These are phyloP conservation scores for Suillus brevipes DNA, from an alignment of 768 basidiomycete species.

Conservation along the genomic window DNA sequence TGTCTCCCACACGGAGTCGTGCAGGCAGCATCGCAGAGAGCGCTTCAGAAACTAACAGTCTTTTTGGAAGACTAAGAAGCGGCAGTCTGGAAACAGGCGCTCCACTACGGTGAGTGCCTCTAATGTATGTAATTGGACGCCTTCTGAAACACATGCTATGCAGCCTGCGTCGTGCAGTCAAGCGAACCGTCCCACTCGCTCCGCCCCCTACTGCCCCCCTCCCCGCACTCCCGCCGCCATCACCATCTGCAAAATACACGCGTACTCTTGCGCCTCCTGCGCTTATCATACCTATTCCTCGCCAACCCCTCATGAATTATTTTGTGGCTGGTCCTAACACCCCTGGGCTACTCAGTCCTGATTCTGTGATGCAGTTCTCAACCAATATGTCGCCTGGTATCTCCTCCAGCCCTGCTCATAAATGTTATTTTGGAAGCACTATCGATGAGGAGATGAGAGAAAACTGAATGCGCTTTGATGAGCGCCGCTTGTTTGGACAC, in stretches of 20 bases:
- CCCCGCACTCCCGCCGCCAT: constrained; percentile 26
- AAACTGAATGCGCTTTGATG: constrained; percentile 9
- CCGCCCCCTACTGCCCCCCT: constrained; percentile 33
- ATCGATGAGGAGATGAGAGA: constrained; percentile 26
- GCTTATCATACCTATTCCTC: constrained; percentile 17
- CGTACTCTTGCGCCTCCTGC: constrained; percentile 20
- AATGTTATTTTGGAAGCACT: constrained; percentile 5
- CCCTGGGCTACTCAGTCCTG: constrained; percentile 13
- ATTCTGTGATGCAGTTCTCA: constrained; percentile 14
- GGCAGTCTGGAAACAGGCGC: constrained; percentile 46
- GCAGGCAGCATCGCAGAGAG: constrained; percentile 44
- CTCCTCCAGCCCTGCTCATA: constrained; percentile 14
- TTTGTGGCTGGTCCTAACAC: constrained; percentile 7
- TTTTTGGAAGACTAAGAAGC: constrained; percentile 55
- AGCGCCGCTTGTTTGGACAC: background rate
- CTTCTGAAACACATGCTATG: constrained; percentile 1
- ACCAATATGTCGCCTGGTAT: constrained; percentile 13
- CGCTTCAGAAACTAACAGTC: constrained; percentile 40
- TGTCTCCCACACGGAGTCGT: constrained; percentile 42
- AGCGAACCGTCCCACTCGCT: constrained; percentile 26
- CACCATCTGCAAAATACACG: constrained; percentile 20
- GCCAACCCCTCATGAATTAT: constrained; percentile 21
- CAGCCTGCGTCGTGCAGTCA: constrained; percentile 43
- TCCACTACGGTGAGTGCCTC: constrained; percentile 33
- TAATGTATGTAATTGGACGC: constrained; percentile 2